phyloP scores from a whole-genome alignment of 176 grass and related monocot species.

The Carex kokanica region DNA sequence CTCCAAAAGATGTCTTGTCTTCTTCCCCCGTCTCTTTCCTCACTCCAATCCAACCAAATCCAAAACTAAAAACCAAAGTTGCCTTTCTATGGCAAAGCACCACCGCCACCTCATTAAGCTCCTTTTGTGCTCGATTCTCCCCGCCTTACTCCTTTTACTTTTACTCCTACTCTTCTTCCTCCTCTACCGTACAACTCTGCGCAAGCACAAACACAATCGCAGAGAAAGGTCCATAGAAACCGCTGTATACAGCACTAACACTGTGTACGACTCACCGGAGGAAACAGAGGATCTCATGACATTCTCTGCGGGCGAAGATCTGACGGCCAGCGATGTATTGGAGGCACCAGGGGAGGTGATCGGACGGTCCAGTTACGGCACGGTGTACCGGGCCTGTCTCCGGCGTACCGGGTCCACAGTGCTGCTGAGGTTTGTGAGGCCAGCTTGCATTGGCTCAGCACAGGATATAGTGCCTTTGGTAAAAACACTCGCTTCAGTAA shows the following conservation, averaged over 20 bases:
- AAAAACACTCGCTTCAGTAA: slow-evolving; percentile 21
- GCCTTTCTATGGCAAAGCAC: slow-evolving; percentile 33
- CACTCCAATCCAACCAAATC: slow-evolving; percentile 6
- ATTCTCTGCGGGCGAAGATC: slow-evolving; percentile 39
- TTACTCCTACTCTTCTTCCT: not conserved
- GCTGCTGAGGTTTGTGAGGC: slow-evolving; percentile 47
- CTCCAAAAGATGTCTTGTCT: slow-evolving; percentile 7
- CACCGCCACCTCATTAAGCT: slow-evolving; percentile 24
- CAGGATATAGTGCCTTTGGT: slow-evolving; percentile 31
- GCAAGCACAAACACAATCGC: not conserved
- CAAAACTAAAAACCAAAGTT: slow-evolving; percentile 18
- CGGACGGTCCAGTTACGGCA: slow-evolving; percentile 37
- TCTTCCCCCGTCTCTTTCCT: slow-evolving; percentile 17
- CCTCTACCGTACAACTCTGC: not conserved
- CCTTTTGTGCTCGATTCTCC: slow-evolving; percentile 19
- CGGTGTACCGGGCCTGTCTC: slow-evolving; percentile 43
- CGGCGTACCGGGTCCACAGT: slow-evolving; percentile 13
- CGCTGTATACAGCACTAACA: slow-evolving; percentile 6
- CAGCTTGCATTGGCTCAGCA: slow-evolving; percentile 26
- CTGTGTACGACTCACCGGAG: not conserved
- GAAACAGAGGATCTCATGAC: slow-evolving; percentile 34
- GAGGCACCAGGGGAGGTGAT: slow-evolving; percentile 55
- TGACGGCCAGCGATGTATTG: slow-evolving; percentile 37
- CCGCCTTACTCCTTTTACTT: not conserved
- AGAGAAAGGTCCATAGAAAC: slow-evolving; percentile 25